These are phyloP conservation scores for Cytospora paraplurivora DNA, from an alignment of 2,329 filamentous ascomycete genomes.

Conservation along the genomic window DNA sequence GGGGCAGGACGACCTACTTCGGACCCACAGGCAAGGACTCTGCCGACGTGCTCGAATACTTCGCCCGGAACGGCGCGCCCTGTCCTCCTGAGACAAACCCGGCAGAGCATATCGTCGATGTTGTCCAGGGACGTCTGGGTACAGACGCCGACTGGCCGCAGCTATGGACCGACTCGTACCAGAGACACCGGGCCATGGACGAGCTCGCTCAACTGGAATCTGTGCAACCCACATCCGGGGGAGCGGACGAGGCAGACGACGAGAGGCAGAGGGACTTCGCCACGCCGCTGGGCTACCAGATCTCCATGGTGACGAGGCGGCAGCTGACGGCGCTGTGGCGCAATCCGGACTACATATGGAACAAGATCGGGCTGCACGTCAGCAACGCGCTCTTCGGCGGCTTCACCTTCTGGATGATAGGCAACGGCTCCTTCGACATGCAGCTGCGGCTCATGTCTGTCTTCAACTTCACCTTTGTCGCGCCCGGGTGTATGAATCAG, in stretches of 20 bases:
- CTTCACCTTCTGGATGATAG: constrained; percentile 64
- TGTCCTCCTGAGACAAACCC: constrained; percentile 54
- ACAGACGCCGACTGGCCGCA: constrained; percentile 64
- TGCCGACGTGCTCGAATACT: constrained; percentile 52
- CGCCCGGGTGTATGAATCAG: constrained; percentile 59
- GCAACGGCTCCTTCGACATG: constrained; percentile 51
- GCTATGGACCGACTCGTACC: constrained; percentile 51
- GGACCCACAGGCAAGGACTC: constrained; percentile 56
- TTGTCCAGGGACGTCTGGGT: constrained; percentile 62
- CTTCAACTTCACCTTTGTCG: constrained; percentile 66
- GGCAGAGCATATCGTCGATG: constrained; percentile 59
- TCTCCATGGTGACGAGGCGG: constrained; percentile 64
- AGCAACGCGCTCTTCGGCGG: constrained; percentile 51
- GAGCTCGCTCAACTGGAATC: constrained; percentile 46
- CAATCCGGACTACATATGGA: constrained; percentile 67
- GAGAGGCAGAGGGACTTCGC: constrained; percentile 55
- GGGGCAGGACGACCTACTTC: constrained; percentile 57
- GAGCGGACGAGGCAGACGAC: constrained; percentile 5
- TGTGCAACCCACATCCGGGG: not conserved
- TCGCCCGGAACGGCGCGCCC: constrained; percentile 52
- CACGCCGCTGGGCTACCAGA: constrained; percentile 64
- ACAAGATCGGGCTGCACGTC: constrained; percentile 46
- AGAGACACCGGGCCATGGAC: constrained; percentile 37
- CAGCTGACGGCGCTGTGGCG: constrained; percentile 65
- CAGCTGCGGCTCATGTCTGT: constrained; percentile 60